phyloP scores from a whole-genome alignment of 208 protist species.

The Crithidia expoeki region DNA sequence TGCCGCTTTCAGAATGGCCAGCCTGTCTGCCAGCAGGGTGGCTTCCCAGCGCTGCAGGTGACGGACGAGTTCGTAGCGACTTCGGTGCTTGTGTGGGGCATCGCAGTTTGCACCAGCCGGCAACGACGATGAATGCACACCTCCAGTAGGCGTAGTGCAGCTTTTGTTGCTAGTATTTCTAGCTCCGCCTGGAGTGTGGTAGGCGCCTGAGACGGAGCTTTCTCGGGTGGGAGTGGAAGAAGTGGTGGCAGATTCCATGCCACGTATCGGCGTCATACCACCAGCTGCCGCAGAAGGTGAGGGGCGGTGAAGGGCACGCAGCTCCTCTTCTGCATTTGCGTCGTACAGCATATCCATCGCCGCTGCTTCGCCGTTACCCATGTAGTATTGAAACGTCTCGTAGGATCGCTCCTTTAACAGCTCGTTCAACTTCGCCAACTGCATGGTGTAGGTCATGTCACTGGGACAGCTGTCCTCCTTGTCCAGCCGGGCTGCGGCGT shows the following conservation, averaged over 20 bases:
- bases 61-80: constrained; percentile 54
- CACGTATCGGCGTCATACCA: constrained; percentile 17
- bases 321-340: constrained; percentile 33
- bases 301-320: constrained; percentile 29
- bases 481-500: constrained; percentile 41
- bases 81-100: constrained; percentile 30
- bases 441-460: constrained; percentile 26
- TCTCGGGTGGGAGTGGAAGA: constrained; percentile 20
- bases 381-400: constrained; percentile 42
- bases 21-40: constrained; percentile 34
- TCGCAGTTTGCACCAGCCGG: neutral
- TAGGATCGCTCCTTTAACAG: constrained; percentile 44
- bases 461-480: constrained; percentile 1
- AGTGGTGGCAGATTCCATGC: neutral
- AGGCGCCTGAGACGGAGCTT: constrained; percentile 9
- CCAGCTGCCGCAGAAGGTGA: constrained; percentile 6
- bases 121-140: too few species aligned
- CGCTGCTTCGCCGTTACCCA: constrained; percentile 23
- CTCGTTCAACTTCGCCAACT: constrained; percentile 40
- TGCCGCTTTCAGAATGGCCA: constrained; percentile 32
- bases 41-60: constrained; percentile 60
- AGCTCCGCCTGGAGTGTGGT: neutral
- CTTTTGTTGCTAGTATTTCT: neutral
- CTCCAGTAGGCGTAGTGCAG: neutral
- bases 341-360: constrained; percentile 20